Base-by-base conservation (phyloP, 208 protist genomes). In the Wallacemonas sp. region DNA sequence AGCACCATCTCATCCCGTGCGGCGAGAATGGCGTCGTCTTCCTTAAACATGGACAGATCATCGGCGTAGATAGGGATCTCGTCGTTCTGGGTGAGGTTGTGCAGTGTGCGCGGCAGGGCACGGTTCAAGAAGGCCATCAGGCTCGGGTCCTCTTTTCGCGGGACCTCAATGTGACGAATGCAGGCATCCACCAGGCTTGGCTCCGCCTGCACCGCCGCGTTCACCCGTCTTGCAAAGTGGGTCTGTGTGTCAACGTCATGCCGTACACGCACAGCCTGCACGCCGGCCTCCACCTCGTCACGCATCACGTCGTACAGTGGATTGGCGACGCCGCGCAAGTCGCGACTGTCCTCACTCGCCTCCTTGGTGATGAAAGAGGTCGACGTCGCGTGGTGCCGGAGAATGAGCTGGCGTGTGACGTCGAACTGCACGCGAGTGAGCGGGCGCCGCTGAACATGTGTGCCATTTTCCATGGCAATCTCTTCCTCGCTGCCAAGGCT, bases 31-130 rank as follows among this genome's bases (percentile, higher is more conserved):
- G 83, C 81, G 61, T 97, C 89, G 66, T 97, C 92, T 55, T 97
- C 92, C 60, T 78, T 89, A 67, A 97, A 87, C 44, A 77, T 64
- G 10, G 70, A 64, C 78, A 85, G 91, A 63, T 97, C 92, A 65
- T 97, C 92, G 2, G 77, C 75, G 71, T 95, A 97, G 54, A 97
- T 93, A 32, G 89, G 82, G 13, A 97, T 57, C 58, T 89, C 77
- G 45, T 86, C 70, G 68, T 94, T 95, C 55, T 93, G 89, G 19
- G 80, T 82, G n/a, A 94, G 76, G 52, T 77, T 85, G 71, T 94
- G 87, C 45, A 92, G 52, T 24, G 75, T 91, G 36, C 89, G 89
- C 0, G 92, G 89, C n/a, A 97, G 52, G 30, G 83, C 89, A 24
- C 77, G 76, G 13, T 89, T 70, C 34, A 97, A 65, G 54, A 97